Percentiles rank a stretch among this genome's conserved stretches.
phyloP scores from a whole-genome alignment of 257 asterid species.

The Nicotiana paniculata region DNA sequence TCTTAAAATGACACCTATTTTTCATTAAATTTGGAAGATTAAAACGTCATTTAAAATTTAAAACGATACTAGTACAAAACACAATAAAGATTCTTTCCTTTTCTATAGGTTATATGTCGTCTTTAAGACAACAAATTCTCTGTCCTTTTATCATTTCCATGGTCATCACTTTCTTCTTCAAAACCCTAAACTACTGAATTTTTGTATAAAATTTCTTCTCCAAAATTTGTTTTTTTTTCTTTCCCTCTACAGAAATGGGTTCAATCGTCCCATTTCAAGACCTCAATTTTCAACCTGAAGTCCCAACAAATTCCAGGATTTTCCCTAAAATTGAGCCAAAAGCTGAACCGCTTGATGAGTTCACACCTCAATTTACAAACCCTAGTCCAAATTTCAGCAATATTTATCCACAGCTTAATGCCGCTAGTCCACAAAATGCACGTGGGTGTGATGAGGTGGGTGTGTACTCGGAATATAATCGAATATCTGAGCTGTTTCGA shows the following conservation, averaged over 20 bases:
- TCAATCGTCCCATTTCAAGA: background rate
- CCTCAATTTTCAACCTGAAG: background rate
- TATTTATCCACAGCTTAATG: background rate
- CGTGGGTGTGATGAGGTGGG: background rate
- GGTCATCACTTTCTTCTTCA: background rate
- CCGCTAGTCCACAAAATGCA: background rate
- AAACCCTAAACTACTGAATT: background rate
- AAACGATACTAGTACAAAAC: too few species aligned
- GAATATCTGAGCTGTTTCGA: slow-evolving; percentile 47
- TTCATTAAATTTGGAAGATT: too few species aligned
- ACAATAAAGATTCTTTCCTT: too few species aligned
- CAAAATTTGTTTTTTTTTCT: too few species aligned
- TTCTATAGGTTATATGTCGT: too few species aligned
- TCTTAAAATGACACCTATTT: too few species aligned
- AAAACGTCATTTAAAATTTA: too few species aligned
- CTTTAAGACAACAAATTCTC: background rate
- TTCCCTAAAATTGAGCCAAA: background rate
- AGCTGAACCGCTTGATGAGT: background rate
- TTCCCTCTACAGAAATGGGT: background rate
- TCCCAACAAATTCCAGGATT: background rate
- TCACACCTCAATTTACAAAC: background rate
- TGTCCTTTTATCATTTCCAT: background rate
- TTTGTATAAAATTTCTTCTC: background rate
- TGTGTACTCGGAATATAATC: slow-evolving; percentile 40
- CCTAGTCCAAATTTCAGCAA: background rate